Percentiles rank a stretch among this genome's conserved stretches.
phyloP scores from a whole-genome alignment of 352 stramenopile genomes.

The Peronospora belbahrii region DNA sequence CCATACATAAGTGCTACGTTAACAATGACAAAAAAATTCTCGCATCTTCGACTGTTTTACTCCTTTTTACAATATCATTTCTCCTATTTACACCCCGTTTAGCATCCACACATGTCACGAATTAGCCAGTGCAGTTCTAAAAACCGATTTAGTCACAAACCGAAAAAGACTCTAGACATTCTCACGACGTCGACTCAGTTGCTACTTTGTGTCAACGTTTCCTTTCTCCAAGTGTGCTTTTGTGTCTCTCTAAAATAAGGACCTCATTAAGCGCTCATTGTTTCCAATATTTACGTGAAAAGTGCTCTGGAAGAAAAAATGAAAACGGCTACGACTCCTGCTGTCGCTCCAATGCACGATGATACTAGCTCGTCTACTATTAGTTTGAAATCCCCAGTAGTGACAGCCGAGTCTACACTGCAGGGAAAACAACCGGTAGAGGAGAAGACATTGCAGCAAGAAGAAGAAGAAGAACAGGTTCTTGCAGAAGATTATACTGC shows the following conservation, averaged over 20 bases:
- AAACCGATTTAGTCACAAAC: too few relatives aligned
- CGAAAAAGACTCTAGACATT: too few relatives aligned
- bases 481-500: background rate
- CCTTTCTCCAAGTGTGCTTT: too few relatives aligned
- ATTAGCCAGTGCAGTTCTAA: too few relatives aligned
- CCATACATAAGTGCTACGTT: too few relatives aligned
- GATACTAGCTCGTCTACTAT: slow-evolving; percentile 4
- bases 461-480: slow-evolving; percentile 16
- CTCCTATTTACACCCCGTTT: too few relatives aligned
- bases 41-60: too few relatives aligned
- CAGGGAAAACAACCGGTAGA: slow-evolving; percentile 9
- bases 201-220: too few relatives aligned
- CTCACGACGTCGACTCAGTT: too few relatives aligned
- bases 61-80: too few relatives aligned
- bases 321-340: slow-evolving; percentile 29
- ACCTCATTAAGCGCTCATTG: background rate
- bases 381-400: slow-evolving; percentile 3
- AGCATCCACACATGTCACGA: too few relatives aligned
- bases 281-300: background rate
- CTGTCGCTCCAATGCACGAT: slow-evolving; percentile 5
- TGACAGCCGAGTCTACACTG: background rate
- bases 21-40: too few relatives aligned
- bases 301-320: slow-evolving; percentile 3
- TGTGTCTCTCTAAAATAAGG: background rate
- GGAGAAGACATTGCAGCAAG: slow-evolving; percentile 4